These are phyloP conservation scores for Rhynchosporium agropyri DNA, from an alignment of 2,329 filamentous ascomycete species.

Conservation along the genomic window DNA sequence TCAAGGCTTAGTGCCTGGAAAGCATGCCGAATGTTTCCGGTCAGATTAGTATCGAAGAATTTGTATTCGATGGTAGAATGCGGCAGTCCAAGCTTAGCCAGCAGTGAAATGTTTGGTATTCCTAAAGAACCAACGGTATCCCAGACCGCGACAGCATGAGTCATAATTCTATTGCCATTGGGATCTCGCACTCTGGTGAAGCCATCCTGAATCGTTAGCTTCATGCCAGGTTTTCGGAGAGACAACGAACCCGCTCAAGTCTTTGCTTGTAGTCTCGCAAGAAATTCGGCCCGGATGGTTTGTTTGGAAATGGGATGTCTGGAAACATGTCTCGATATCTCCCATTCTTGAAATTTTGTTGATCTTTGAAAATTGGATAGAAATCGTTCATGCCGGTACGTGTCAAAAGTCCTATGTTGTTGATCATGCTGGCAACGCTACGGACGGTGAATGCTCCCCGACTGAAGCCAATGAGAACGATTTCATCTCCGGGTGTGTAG, in stretches of 20 bases:
- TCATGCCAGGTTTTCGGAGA: not conserved
- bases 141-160: slow-evolving; percentile 53
- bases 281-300: slow-evolving; percentile 34
- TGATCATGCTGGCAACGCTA: slow-evolving; percentile 44
- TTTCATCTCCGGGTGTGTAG: slow-evolving; percentile 47
- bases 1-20: slow-evolving; percentile 56
- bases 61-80: slow-evolving; percentile 44
- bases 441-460: slow-evolving; percentile 48
- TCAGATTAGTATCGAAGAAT: slow-evolving; percentile 50
- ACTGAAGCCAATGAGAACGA: slow-evolving; percentile 47
- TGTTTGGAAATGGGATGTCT: slow-evolving; percentile 37
- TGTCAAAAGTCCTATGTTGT: slow-evolving; percentile 45
- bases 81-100: slow-evolving; percentile 40
- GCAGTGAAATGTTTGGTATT: slow-evolving; percentile 48
- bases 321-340: slow-evolving; percentile 43
- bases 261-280: slow-evolving; percentile 43
- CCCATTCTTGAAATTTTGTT: slow-evolving; percentile 41
- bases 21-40: slow-evolving; percentile 48
- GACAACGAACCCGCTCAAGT: slow-evolving; percentile 42
- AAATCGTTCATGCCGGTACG: slow-evolving; percentile 48
- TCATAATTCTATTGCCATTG: slow-evolving; percentile 44
- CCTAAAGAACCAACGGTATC: slow-evolving; percentile 47
- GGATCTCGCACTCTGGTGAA: slow-evolving; percentile 43
- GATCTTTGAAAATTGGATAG: slow-evolving; percentile 46
- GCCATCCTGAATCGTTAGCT: slow-evolving; percentile 20